Percentiles rank a stretch among this genome's conserved stretches.
phyloP scores from a whole-genome alignment of 2,329 filamentous ascomycete species.

The Trichoderma aggressivum region DNA sequence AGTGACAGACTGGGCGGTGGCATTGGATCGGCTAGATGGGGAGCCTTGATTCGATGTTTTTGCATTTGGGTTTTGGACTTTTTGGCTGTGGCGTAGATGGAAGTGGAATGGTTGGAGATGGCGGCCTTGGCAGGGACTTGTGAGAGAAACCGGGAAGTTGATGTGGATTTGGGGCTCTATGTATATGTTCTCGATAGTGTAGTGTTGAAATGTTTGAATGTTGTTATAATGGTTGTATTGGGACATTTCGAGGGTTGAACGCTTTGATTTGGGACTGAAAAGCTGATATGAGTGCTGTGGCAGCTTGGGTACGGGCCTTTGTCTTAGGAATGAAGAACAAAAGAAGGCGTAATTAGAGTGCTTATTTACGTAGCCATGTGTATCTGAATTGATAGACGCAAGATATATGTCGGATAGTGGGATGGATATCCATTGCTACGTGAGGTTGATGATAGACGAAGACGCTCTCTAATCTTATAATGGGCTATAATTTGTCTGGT shows the following conservation, averaged over 20 bases:
- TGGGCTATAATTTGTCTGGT: neutral
- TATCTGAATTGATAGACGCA: neutral
- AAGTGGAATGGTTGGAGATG: neutral
- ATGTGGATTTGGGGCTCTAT: neutral
- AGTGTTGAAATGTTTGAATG: neutral
- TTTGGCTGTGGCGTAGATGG: neutral
- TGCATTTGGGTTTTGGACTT: neutral
- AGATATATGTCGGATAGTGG: neutral
- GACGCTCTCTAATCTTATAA: neutral
- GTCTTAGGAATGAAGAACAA: neutral
- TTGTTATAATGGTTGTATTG: neutral
- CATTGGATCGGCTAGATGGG: neutral
- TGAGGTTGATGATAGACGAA: neutral
- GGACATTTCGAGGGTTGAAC: neutral
- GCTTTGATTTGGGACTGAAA: neutral
- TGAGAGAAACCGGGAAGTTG: neutral
- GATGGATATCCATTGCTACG: neutral
- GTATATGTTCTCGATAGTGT: neutral
- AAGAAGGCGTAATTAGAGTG: neutral
- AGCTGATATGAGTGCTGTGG: neutral
- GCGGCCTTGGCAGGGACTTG: neutral
- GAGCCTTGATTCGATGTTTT: neutral
- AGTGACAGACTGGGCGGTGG: conserved; percentile 11
- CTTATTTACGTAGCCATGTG: neutral
- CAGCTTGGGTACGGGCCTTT: neutral